Percentiles rank a stretch among this genome's conserved stretches.
These are phyloP conservation scores for Phaeoacremonium minimum DNA, from an alignment of 2,329 filamentous ascomycete genomes.

Conservation along the genomic window DNA sequence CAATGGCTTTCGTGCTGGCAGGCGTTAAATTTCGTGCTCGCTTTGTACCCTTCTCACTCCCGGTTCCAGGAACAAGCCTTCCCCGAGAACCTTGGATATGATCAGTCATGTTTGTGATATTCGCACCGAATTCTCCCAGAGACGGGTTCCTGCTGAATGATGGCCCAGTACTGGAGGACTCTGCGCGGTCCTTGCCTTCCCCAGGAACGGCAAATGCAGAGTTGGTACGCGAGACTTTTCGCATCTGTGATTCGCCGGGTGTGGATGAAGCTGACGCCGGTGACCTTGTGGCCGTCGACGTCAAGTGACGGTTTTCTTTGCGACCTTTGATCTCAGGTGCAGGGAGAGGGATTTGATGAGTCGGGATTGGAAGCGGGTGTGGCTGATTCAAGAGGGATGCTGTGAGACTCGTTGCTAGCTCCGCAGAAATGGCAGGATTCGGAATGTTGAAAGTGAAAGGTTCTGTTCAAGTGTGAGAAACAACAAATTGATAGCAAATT, in stretches of 20 bases:
- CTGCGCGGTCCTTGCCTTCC: conserved; percentile 12
- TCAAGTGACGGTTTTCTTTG: conserved; percentile 34
- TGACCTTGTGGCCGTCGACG: conserved; percentile 11
- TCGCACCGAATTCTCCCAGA: conserved; percentile 21
- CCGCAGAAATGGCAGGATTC: conserved; percentile 22
- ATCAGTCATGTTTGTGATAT: conserved; percentile 20
- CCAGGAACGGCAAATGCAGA: conserved; percentile 9
- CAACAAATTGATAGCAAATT: too few relatives aligned
- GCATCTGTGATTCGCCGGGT: conserved; percentile 21
- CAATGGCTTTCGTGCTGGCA: conserved; percentile 37
- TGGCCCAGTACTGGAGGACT: conserved; percentile 19
- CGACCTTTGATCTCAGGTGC: conserved; percentile 34
- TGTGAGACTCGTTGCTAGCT: conserved; percentile 37
- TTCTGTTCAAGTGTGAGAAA: too few relatives aligned
- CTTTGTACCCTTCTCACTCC: conserved; percentile 34
- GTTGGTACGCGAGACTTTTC: conserved; percentile 31
- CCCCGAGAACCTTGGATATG: conserved; percentile 12
- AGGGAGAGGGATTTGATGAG: conserved; percentile 21
- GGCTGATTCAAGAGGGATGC: conserved; percentile 46
- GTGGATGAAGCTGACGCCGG: conserved; percentile 9
- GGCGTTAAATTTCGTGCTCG: conserved; percentile 42
- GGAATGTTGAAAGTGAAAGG: conserved; percentile 11
- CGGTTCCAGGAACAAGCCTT: conserved; percentile 7
- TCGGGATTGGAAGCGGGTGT: conserved; percentile 27
- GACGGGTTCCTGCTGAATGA: conserved; percentile 23